Evolutionary conservation across 1,284 basidiomycete species (phyloP), one percentile per base, ranked within the genome.

Genomic region (Pascua guehoae): DNA sequence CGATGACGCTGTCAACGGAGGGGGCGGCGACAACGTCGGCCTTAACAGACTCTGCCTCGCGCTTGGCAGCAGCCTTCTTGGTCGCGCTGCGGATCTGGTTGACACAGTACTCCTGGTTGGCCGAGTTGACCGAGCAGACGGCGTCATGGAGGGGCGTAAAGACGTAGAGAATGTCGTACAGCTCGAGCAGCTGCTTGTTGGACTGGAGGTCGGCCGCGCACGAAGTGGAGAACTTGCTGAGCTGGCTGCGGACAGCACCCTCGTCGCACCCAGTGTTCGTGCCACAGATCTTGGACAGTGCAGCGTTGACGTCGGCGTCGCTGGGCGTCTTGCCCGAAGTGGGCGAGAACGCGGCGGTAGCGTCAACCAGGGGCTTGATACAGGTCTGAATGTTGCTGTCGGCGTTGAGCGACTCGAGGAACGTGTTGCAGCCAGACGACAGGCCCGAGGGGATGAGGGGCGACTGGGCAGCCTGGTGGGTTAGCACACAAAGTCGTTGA

Each of bases 161-260:
- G 60, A 82, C 66, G 79, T 90, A 96, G 46, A 95, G 79, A 46
- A 84, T 79, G 72, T 95, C 92, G 78, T 95, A 96, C 5, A 83
- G 77, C 41, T 75, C 68, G 67, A 84, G 71, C 49, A 92, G 85
- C 32, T 72, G 57, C 16, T 71, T 66, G 56, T 76, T 72, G 41
- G 70, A 78, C 50, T 73, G 70, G 63, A 96, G 79, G 77, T 95
- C 92, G 32, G 70, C 54, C 2, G 76, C 60, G 80, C 92, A 96
- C 8, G 83, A 81, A 12, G 80, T 65, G 73, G 86, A 86, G 78
- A 95, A 93, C 15, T 79, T 63, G 52, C 83, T 78, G 56, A 96
- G 83, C 66, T 84, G 80, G 41, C 78, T 58, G 50, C 86, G 82
- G 67, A 95, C 74, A 54, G 80, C 73, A 40, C 76, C 79, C 54